Conservation (phyloP, 2,329 filamentous ascomycete species). For the Aspergillus bombycis region DNA sequence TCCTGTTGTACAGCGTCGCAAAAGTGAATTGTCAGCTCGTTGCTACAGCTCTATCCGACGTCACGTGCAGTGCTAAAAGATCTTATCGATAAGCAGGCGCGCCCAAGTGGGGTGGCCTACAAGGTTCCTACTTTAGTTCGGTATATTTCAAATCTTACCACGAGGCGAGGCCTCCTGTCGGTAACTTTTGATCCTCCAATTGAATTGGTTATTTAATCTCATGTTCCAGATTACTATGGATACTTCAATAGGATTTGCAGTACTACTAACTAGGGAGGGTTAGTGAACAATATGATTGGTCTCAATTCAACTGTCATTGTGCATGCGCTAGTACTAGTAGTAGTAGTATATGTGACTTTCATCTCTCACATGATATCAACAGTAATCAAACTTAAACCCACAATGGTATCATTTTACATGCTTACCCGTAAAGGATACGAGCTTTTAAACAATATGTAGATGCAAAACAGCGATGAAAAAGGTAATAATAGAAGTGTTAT, state of each 20-base stretch:
- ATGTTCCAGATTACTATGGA: neutral
- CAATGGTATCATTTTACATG: conserved; percentile 2
- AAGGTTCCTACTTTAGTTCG: conserved; percentile 1
- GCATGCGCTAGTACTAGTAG: neutral
- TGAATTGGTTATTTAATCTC: neutral
- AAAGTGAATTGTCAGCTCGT: conserved; percentile 26
- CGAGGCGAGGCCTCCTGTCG: neutral
- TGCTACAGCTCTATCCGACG: conserved; percentile 13
- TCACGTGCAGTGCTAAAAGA: conserved; percentile 26
- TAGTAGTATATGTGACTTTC: neutral
- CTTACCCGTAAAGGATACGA: neutral
- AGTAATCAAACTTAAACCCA: neutral
- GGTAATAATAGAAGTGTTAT: neutral
- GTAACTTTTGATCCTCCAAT: neutral
- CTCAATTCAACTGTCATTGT: neutral
- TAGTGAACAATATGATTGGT: neutral
- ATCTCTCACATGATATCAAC: neutral
- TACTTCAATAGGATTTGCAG: neutral
- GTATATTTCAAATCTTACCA: neutral
- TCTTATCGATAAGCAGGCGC: conserved; percentile 31
- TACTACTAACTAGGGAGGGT: neutral
- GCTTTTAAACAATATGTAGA: neutral
- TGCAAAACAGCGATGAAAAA: neutral
- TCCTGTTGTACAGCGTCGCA: conserved; percentile 14
- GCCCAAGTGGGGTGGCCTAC: conserved; percentile 1